Base-by-base conservation (phyloP, 169 alveolate species). In the Cryptosporidium meleagridis region DNA sequence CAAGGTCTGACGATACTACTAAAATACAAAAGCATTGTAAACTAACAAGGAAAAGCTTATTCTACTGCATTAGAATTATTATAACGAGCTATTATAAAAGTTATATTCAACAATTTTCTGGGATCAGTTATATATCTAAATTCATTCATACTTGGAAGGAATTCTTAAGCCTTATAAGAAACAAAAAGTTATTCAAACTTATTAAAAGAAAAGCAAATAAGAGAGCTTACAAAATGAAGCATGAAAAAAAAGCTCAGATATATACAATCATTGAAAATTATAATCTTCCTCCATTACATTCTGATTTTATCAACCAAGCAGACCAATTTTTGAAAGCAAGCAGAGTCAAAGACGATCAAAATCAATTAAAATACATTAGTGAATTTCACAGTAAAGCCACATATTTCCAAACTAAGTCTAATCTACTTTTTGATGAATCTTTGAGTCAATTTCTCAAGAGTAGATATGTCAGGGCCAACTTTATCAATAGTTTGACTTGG, bases 361-460 rank as follows among this genome's bases (percentile, higher is more conserved):
- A 21, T 21, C 35, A 48, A 16, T 5, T 5, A 48, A 48, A 48
- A 48, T 48, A 48, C 14, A 48, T 48, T 14, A 48, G 55, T 48
- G 23, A 48, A 48, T 48, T 26, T 9, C 35, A 55, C 18, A 55
- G 16, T 9, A 21, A 55, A 10, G 10, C 8, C 2, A 26, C 0
- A 1, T 1, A 55, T 26, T 55, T 21, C 6, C 67, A 55, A 10
- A 31, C 35, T 0, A 70, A 29, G 16, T 61, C 89, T 29, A 67
- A 44, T 23, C 16, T 80, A n/a, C 70, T 80, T 26, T 80, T 80
- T 80, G 75, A 65, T 45, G 89, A 80, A 16, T 62, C 68, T 4
- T 41, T 80, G 16, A 26, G 37, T 8, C 29, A 6, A 7, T 80
- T 80, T 5, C 23, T 80, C 39, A 59, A 26, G 31, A 80, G 75